phyloP scores from a whole-genome alignment of 495 filamentous ascomycete genomes.

The Lophiostoma macrostomum region DNA sequence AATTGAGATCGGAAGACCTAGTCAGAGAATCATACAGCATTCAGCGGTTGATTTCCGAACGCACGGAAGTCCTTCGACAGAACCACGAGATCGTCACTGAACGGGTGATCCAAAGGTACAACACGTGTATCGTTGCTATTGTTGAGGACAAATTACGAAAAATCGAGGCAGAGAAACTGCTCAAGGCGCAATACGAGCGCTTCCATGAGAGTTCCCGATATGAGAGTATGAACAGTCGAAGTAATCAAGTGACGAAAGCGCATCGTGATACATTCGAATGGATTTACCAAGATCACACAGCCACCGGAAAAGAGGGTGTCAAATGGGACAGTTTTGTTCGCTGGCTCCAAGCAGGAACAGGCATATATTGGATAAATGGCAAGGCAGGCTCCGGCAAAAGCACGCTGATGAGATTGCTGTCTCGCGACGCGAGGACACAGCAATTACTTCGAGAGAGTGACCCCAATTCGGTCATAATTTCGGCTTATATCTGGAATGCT shows the following conservation, averaged over 20 bases:
- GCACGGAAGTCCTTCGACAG: too few relatives aligned
- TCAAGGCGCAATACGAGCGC: not conserved
- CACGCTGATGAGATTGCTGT: not conserved
- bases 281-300: not conserved
- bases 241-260: not conserved
- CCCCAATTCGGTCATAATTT: not conserved
- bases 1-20: too few relatives aligned
- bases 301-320: not conserved
- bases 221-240: not conserved
- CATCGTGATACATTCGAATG: not conserved
- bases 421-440: not conserved
- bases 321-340: not conserved
- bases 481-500: not conserved
- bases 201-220: not conserved
- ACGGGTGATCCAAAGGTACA: too few relatives aligned
- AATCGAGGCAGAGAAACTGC: not conserved
- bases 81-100: too few relatives aligned
- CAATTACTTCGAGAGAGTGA: not conserved
- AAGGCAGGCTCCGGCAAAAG: constrained; percentile 1
- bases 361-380: constrained; percentile 1
- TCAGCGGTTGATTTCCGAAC: too few relatives aligned
- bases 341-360: not conserved
- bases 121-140: too few relatives aligned
- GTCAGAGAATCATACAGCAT: too few relatives aligned
- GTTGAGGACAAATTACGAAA: too few relatives aligned